Evolutionary conservation across 192 early-diverging fungal species (phyloP).

Genomic region (Coemansia reversa): DNA sequence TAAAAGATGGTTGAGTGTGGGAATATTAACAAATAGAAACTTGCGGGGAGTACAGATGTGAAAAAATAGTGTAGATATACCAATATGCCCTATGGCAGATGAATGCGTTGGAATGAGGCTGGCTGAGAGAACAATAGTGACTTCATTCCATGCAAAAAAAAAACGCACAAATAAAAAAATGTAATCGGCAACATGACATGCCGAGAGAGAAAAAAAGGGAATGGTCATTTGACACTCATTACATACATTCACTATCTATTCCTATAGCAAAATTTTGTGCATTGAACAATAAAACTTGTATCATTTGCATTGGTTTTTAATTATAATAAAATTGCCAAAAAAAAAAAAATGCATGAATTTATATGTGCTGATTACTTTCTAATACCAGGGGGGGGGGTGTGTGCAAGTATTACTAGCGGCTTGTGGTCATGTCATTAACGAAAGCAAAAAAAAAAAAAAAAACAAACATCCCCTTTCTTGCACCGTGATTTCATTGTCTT

Average conservation of each 20-base stretch:
- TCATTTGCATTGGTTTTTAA: slow-evolving; percentile 4
- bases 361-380: not conserved
- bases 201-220: slow-evolving; percentile 3
- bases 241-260: not conserved
- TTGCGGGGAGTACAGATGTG: not conserved
- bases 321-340: not conserved
- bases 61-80: not conserved
- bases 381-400: not conserved
- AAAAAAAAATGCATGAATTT: slow-evolving; percentile 1
- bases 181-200: not conserved
- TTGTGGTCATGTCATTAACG: not conserved
- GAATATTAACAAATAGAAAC: not conserved
- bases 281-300: not conserved
- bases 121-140: not conserved
- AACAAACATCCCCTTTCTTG: not conserved
- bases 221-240: not conserved
- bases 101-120: not conserved
- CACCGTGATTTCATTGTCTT: not conserved
- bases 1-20: not conserved
- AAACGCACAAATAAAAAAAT: not conserved
- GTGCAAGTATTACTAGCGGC: not conserved
- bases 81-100: not conserved
- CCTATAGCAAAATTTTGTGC: not conserved
- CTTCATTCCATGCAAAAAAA: not conserved
- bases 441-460: too few species aligned